These are phyloP conservation scores for Aspergillus tanneri DNA, from an alignment of 2,329 filamentous ascomycete genomes.

Conservation along the genomic window DNA sequence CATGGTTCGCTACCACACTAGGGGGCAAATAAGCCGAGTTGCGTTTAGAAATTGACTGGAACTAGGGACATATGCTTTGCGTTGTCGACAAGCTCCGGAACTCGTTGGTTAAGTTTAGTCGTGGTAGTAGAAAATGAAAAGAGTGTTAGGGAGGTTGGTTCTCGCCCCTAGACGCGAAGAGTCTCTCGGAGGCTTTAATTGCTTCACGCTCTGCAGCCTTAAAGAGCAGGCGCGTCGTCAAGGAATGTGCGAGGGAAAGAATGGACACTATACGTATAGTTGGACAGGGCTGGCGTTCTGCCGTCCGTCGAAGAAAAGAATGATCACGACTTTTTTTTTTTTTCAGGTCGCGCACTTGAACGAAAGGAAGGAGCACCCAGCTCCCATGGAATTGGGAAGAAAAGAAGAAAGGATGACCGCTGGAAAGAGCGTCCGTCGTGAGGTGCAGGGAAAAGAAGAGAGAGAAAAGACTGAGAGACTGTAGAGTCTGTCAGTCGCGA, in stretches of 20 bases:
- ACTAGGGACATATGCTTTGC: not conserved
- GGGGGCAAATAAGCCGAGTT: not conserved
- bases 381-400: not conserved
- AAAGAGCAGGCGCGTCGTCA: slow-evolving; percentile 8
- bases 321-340: not conserved
- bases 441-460: not conserved
- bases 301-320: not conserved
- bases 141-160: not conserved
- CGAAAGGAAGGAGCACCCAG: not conserved
- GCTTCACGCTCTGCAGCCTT: not conserved
- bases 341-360: not conserved
- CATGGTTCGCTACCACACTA: slow-evolving; percentile 20
- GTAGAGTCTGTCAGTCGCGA: not conserved
- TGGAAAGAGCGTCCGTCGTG: not conserved
- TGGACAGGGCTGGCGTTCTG: not conserved
- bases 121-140: not conserved
- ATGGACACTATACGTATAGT: slow-evolving; percentile 10
- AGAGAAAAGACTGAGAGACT: not conserved
- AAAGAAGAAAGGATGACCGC: not conserved
- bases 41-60: not conserved
- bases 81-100: not conserved
- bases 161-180: not conserved
- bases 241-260: slow-evolving; percentile 14
- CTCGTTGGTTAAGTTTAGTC: not conserved
- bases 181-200: not conserved